Base-by-base conservation (phyloP, 1,139 yeast genomes). In the Chernovozyma aurita region DNA sequence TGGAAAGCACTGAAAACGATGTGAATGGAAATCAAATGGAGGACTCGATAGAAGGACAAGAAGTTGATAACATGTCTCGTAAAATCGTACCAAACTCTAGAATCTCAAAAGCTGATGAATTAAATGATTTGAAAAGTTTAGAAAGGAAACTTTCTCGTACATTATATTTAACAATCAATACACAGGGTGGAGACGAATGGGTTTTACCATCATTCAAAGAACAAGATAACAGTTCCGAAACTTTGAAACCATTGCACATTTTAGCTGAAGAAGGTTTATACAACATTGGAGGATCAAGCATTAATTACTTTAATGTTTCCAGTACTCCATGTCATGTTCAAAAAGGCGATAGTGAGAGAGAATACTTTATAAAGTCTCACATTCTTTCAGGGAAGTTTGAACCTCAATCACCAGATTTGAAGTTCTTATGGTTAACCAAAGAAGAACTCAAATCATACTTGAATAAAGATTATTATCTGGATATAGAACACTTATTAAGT, bases 261-360 rank as follows among this genome's bases (percentile, higher is more conserved):
- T 72, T 80, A 32, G 96, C 95, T 3, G 88, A 86, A 57, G 62
- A 74, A 36, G 95, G 95, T 1, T 62, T 92, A 41, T 72, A 78
- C 55, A 53, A 63, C 26, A 53, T 85, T 26, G 96, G 96, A 20
- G 96, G 96, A 28, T 75, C 70, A 14, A 61, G 72, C 39, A 76
- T 92, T 55, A 84, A 87, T 58, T 83, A 90, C 35, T 92, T 95
- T 85, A 78, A 86, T 16, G 95, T 92, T 14, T 86, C 97, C 18
- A 78, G 78, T 43, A 83, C 85, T 9, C 98, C 98, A 30, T 82
- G 92, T 33, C 94, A 85, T 42, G 80, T 85, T 5, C 52, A 78
- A 41, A 35, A 30, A 8, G 40, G 47, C 24, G 47, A 48, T 30
- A 39, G 35, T 12, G 51, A 50, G 28, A 72, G 73, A 52, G 84